These are phyloP conservation scores for Populus alba DNA, from an alignment of 345 rosid species.

Conservation along the genomic window DNA sequence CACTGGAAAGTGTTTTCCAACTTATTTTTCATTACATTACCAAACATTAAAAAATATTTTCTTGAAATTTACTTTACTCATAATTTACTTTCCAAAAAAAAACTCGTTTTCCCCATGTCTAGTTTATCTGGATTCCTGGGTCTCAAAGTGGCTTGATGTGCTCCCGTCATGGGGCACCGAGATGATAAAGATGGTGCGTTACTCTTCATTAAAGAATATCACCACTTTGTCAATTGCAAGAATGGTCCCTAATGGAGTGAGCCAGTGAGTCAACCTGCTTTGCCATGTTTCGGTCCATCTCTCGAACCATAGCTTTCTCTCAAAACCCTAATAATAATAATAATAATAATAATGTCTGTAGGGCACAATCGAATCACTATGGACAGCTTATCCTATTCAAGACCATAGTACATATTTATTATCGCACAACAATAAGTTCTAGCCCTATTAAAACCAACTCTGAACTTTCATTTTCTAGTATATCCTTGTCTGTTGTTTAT, in stretches of 20 bases:
- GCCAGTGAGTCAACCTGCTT: background rate
- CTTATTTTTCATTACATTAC: too few relatives aligned
- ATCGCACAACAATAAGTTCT: background rate
- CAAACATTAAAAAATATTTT: too few relatives aligned
- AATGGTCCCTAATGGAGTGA: background rate
- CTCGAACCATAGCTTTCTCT: background rate
- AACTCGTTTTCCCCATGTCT: too few relatives aligned
- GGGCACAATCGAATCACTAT: background rate
- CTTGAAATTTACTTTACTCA: too few relatives aligned
- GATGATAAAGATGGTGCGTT: background rate
- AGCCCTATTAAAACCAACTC: background rate
- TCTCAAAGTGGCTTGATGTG: background rate
- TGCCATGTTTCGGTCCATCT: background rate
- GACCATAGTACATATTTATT: background rate
- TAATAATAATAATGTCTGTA: background rate
- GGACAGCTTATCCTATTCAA: background rate
- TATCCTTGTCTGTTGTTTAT: background rate
- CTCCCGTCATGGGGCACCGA: background rate
- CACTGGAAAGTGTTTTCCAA: too few relatives aligned
- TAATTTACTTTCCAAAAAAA: too few relatives aligned
- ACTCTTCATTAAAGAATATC: background rate
- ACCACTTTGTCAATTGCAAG: background rate
- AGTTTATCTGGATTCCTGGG: background rate
- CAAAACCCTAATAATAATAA: background rate
- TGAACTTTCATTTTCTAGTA: background rate